Evolutionary conservation across 805 yeast species (phyloP).

Genomic region (Saturnispora zaruensis): DNA sequence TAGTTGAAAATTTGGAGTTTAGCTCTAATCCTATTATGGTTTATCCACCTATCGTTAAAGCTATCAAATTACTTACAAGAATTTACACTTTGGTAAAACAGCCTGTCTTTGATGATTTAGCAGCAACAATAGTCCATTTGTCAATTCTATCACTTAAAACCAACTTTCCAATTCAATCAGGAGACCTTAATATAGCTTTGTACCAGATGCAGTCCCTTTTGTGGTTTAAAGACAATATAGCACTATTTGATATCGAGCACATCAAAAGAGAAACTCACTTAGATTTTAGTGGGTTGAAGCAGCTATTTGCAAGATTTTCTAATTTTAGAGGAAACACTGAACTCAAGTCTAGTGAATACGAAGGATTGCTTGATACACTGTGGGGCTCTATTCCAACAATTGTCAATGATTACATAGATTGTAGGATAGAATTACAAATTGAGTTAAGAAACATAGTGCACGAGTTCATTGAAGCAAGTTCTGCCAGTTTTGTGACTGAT

Average conservation of each 20-base stretch:
- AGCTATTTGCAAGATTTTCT: constrained; percentile 30
- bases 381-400: constrained; percentile 69
- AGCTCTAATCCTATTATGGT: constrained; percentile 11
- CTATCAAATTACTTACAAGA: constrained; percentile 62
- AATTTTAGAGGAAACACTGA: background rate
- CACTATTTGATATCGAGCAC: constrained; percentile 71
- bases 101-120: constrained; percentile 76
- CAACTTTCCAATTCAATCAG: constrained; percentile 36
- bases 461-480: constrained; percentile 54
- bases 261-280: constrained; percentile 62
- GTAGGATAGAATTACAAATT: constrained; percentile 56
- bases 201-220: constrained; percentile 67
- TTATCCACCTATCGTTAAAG: constrained; percentile 65
- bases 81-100: constrained; percentile 75
- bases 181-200: constrained; percentile 54
- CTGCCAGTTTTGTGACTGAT: constrained; percentile 33
- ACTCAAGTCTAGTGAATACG: constrained; percentile 11
- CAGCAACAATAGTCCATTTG: constrained; percentile 77
- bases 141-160: constrained; percentile 55
- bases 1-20: constrained; percentile 7
- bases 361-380: constrained; percentile 19
- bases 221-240: constrained; percentile 58
- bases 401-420: constrained; percentile 76
- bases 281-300: constrained; percentile 70
- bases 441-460: constrained; percentile 66